Conservation (phyloP, 2,329 filamentous ascomycete species). For the Fusarium sterilihyphosum region DNA sequence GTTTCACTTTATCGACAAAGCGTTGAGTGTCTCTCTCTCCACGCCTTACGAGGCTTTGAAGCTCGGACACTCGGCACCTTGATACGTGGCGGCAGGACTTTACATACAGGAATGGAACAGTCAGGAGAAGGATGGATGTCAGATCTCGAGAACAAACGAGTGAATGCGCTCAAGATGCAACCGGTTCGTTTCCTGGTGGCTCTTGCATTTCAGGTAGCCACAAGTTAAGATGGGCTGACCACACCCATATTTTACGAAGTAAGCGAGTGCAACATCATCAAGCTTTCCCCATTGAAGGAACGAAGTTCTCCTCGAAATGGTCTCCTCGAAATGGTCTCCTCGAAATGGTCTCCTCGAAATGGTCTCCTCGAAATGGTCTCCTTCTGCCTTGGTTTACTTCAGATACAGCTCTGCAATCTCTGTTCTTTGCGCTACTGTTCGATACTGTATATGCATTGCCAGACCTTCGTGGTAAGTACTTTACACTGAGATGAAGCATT, state of each 20-base stretch:
- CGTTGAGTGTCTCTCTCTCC: not conserved
- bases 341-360: not conserved
- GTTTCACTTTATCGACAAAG: not conserved
- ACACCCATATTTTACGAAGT: constrained; percentile 5
- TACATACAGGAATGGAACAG: constrained; percentile 17
- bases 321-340: not conserved
- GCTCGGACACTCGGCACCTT: not conserved
- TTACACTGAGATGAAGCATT: constrained; percentile 8
- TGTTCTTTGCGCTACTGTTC: constrained; percentile 6
- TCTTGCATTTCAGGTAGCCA: constrained; percentile 33
- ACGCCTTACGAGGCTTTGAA: constrained; percentile 1
- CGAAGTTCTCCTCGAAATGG: constrained; percentile 7
- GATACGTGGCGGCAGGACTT: not conserved
- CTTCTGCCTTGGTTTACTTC: not conserved
- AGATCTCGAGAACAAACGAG: not conserved
- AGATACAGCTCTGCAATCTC: constrained; percentile 12
- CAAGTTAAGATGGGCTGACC: constrained; percentile 9
- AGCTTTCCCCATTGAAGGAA: constrained; percentile 10
- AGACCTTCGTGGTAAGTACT: not conserved
- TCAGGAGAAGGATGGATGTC: not conserved
- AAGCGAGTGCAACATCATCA: constrained; percentile 18
- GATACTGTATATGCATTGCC: not conserved
- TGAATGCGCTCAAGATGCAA: not conserved
- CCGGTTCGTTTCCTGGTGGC: not conserved
- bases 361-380: not conserved